A percentile compares a stretch with the other conserved stretches of the same genome.
Evolutionary conservation across 306 rosid species (phyloP).

Genomic region (Malus orientalis): DNA sequence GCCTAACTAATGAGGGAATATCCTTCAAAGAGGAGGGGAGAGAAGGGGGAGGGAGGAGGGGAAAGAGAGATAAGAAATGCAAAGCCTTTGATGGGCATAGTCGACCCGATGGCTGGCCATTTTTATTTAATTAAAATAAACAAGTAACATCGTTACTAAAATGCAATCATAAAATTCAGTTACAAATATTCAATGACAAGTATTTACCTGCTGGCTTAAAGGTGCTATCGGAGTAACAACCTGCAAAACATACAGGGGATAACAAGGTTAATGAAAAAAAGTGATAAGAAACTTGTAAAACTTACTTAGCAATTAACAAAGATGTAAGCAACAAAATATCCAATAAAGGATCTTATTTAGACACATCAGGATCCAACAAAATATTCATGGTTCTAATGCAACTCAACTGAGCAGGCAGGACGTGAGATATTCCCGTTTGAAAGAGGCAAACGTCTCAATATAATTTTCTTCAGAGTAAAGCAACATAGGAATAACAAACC

Average conservation of each 20-base stretch:
- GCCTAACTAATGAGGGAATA: neutral
- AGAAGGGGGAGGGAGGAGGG: too few relatives aligned
- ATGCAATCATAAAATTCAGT: neutral
- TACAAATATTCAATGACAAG: neutral
- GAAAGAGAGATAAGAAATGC: neutral
- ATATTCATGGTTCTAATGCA: neutral
- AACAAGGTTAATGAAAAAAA: neutral
- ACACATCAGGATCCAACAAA: neutral
- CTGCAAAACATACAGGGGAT: conserved; percentile 32
- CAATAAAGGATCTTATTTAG: too few relatives aligned
- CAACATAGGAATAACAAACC: neutral
- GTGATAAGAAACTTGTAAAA: neutral
- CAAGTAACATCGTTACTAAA: neutral
- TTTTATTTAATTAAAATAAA: too few relatives aligned
- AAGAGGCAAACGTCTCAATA: neutral
- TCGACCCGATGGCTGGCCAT: neutral
- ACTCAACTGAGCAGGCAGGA: neutral
- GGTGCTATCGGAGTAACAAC: conserved; percentile 99
- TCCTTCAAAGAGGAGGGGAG: neutral
- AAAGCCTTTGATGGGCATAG: neutral
- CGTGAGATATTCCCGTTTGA: neutral
- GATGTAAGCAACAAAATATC: neutral
- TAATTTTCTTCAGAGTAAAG: neutral
- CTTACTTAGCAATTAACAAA: neutral
- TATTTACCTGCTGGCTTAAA: conserved; percentile 87